Evolutionary conservation across 225 moss, liverwort and hornwort species (phyloP).

Genomic region (Physcomitrellopsis africana): DNA sequence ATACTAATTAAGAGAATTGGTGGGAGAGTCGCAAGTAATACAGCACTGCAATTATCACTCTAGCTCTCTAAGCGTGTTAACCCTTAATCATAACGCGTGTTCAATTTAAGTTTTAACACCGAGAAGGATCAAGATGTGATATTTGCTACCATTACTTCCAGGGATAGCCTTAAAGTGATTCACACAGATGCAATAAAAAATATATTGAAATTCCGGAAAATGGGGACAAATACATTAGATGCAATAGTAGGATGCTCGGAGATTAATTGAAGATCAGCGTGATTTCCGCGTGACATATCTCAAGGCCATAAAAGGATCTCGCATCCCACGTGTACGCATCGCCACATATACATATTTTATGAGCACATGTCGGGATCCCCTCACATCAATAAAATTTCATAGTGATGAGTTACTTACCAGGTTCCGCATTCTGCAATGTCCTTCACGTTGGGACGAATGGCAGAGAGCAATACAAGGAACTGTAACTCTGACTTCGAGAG

Average conservation of each 20-base stretch:
- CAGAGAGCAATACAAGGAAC: slow-evolving; percentile 80
- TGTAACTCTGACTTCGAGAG: slow-evolving; percentile 91
- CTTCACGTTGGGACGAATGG: slow-evolving; percentile 79
- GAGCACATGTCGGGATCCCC: no score
- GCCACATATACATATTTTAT: no score
- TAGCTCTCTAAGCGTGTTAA: neutral
- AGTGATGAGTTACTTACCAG: slow-evolving; percentile 50
- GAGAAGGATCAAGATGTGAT: neutral
- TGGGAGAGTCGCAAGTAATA: slow-evolving; percentile 17
- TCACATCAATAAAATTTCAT: neutral
- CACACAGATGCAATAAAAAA: no score
- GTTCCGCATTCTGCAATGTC: slow-evolving; percentile 94
- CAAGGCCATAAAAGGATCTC: no score
- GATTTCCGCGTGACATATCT: no score
- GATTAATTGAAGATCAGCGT: no score
- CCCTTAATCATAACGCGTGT: neutral
- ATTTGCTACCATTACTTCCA: neutral
- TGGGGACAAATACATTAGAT: no score
- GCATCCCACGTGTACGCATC: no score
- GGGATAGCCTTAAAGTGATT: neutral
- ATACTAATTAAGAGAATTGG: slow-evolving; percentile 9
- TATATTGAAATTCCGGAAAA: no score
- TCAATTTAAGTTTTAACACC: slow-evolving; percentile 5
- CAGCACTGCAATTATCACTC: slow-evolving; percentile 21
- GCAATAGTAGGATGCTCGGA: no score